A percentile compares a stretch with the other conserved stretches of the same genome.
These are phyloP conservation scores for Coccinonectria pachysandricola DNA, from an alignment of 2,329 filamentous ascomycete species.

Conservation along the genomic window DNA sequence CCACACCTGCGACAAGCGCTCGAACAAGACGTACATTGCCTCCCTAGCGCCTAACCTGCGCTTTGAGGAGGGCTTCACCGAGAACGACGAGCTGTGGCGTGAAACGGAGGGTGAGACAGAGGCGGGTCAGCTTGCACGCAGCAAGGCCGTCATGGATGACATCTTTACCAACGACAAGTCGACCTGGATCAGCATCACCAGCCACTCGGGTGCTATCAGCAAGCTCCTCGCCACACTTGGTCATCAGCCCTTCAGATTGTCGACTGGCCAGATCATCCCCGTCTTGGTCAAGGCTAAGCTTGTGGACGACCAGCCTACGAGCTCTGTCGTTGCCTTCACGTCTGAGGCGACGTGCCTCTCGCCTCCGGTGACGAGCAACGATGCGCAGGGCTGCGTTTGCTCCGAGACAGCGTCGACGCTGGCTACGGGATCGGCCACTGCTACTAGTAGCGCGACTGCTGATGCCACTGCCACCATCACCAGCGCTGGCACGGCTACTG, in stretches of 20 bases:
- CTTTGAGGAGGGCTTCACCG: conserved; percentile 52
- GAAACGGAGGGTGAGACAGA: conserved; percentile 30
- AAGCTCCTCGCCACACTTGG: conserved; percentile 44
- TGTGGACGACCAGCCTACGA: conserved; percentile 17
- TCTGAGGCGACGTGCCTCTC: conserved; percentile 31
- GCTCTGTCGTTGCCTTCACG: conserved; percentile 24
- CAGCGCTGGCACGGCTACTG: neutral
- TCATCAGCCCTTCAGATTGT: conserved; percentile 50
- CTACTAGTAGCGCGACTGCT: conserved; percentile 5
- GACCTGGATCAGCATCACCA: conserved; percentile 50
- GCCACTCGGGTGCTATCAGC: conserved; percentile 47
- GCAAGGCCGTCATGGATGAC: conserved; percentile 42
- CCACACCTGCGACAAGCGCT: conserved; percentile 58
- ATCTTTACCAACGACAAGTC: conserved; percentile 42
- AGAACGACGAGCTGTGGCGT: conserved; percentile 39
- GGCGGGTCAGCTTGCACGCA: conserved; percentile 38
- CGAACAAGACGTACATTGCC: conserved; percentile 42
- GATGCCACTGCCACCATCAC: conserved; percentile 8
- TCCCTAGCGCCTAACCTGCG: conserved; percentile 39
- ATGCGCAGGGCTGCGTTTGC: conserved; percentile 32
- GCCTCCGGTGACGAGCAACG: conserved; percentile 34
- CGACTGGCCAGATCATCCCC: conserved; percentile 59
- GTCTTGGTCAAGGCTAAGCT: conserved; percentile 53
- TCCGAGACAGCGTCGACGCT: conserved; percentile 5
- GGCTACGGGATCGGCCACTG: conserved; percentile 6